Evolutionary conservation across 2,329 filamentous ascomycete species (phyloP), one percentile per base, ranked within the genome.

Genomic region (Plectosphaerella cucumerina): DNA sequence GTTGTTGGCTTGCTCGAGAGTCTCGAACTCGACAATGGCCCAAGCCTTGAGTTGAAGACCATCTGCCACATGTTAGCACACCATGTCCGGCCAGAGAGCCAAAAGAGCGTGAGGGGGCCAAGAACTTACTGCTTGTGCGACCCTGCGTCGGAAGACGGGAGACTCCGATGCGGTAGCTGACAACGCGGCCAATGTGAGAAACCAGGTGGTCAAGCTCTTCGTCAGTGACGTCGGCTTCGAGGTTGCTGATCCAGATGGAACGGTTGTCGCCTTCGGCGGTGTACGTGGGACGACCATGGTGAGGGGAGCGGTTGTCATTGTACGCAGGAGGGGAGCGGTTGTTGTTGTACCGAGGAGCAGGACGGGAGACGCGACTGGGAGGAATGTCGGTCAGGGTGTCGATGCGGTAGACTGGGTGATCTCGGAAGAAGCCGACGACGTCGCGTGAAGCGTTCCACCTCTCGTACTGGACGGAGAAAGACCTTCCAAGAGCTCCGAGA

Each of bases 211-310:
- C 55, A 21, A 81, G 55, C 39, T 70, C 60, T 1, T 61, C 59
- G 23, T 73, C 66, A 0, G 63, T 66, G 44, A 65, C 62, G 34
- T 64, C 58, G 4, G 57, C 35, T 3, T 77, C 74, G 6, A 81
- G 59, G 34, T 70, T 71, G 4, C 74, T 74, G 48, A 80, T 65
- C 51, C 73, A 80, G 22, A 77, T 62, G 1, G 77, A 78, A 20
- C 74, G 71, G 20, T 68, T 59, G 49, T 79, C 74, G 26, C 26
- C 8, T 31, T 31, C 26, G 12, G 26, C 26, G 26, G 26, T 31
- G 26, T 10, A 31, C 2, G 26, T n/a, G n/a, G n/a, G n/a, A n/a
- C n/a, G 26, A 9, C 26, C 26, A 31, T 31, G 26, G 12, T 11
- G 26, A 31, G 26, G 26, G 26, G 26, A 10, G 4, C 8, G 8